Conservation (phyloP, 805 yeast genomes). For the Candida coquimbonensis region DNA sequence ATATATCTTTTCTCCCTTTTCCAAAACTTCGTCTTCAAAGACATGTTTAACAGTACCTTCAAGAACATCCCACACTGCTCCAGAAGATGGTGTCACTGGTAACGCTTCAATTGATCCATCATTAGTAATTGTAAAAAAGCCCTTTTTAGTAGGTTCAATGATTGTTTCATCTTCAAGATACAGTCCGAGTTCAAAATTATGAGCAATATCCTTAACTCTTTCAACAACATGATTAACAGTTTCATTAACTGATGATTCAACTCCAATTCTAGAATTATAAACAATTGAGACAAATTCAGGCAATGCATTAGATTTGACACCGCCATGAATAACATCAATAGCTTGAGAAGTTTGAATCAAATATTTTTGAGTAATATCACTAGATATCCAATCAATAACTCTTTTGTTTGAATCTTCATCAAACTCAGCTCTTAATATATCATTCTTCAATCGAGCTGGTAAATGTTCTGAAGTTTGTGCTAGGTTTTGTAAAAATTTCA, state of each 20-base stretch:
- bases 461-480: slow-evolving; percentile 38
- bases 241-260: slow-evolving; percentile 34
- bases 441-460: slow-evolving; percentile 16
- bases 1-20: slow-evolving; percentile 15
- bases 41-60: slow-evolving; percentile 52
- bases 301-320: slow-evolving; percentile 60
- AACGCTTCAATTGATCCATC: not conserved
- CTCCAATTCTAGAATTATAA: slow-evolving; percentile 52
- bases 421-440: slow-evolving; percentile 28
- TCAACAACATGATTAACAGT: slow-evolving; percentile 27
- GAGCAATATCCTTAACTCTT: slow-evolving; percentile 33
- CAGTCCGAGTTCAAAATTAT: slow-evolving; percentile 30
- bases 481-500: slow-evolving; percentile 47
- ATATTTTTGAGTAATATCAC: slow-evolving; percentile 2
- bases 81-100: slow-evolving; percentile 2
- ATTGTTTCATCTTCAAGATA: slow-evolving; percentile 6
- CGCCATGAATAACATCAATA: slow-evolving; percentile 53
- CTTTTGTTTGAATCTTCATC: slow-evolving; percentile 27
- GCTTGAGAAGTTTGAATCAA: slow-evolving; percentile 30
- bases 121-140: not conserved
- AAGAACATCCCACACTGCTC: slow-evolving; percentile 39
- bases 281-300: slow-evolving; percentile 49
- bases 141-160: not conserved
- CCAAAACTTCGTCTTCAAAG: slow-evolving; percentile 34
- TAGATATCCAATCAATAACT: slow-evolving; percentile 19